phyloP scores from a whole-genome alignment of 768 basidiomycete species.

The Chalciporus chontae region DNA sequence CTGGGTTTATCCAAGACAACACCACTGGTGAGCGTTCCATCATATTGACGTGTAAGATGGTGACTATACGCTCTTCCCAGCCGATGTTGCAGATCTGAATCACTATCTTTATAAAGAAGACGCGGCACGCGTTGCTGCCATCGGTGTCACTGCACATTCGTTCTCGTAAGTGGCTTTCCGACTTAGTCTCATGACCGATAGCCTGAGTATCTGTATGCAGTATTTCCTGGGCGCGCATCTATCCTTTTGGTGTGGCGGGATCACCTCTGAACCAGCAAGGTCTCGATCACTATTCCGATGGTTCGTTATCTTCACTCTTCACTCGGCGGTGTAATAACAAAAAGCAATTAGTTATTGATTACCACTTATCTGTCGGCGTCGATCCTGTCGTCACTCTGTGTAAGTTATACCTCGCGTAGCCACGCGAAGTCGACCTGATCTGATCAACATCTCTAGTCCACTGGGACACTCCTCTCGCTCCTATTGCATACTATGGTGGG shows the following conservation, averaged over 20 bases:
- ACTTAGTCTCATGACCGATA: too few species aligned
- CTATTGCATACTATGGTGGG: constrained; percentile 48
- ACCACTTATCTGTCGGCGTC: constrained; percentile 17
- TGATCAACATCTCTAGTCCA: constrained; percentile 33
- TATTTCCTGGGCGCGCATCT: constrained; percentile 19
- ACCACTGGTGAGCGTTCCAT: constrained; percentile 30
- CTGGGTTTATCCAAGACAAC: constrained; percentile 39
- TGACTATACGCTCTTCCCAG: too few species aligned
- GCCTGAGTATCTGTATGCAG: too few species aligned
- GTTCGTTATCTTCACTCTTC: neutral
- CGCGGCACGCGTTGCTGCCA: constrained; percentile 43
- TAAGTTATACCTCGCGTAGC: too few species aligned
- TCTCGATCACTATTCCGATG: constrained; percentile 22
- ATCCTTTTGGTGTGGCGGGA: constrained; percentile 33
- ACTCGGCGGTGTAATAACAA: too few species aligned
- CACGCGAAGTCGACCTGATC: too few species aligned
- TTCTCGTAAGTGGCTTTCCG: neutral
- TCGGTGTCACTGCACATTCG: constrained; percentile 51
- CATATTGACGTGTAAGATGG: too few species aligned
- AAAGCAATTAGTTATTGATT: neutral
- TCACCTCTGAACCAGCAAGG: constrained; percentile 49
- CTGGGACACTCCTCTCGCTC: constrained; percentile 47
- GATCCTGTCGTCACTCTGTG: too few species aligned
- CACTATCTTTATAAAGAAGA: constrained; percentile 55
- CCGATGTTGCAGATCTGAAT: constrained; percentile 46